These are phyloP conservation scores for Debaryomyces maramus DNA, from an alignment of 805 yeast genomes.

Conservation along the genomic window DNA sequence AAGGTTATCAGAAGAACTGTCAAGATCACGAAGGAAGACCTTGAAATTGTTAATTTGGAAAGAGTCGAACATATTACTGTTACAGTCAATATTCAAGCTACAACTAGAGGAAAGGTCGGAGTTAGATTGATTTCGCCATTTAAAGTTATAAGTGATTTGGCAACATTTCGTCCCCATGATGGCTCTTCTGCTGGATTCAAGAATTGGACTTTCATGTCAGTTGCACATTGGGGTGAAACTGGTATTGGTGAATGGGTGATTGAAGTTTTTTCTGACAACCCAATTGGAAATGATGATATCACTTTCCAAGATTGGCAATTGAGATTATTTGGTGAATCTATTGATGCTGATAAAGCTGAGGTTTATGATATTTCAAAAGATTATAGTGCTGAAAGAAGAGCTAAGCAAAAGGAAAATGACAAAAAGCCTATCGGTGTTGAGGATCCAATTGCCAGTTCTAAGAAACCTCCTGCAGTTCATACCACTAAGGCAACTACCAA, in stretches of 20 bases:
- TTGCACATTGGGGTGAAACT: conserved; percentile 95
- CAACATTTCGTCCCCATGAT: conserved; percentile 65
- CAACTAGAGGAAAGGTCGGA: conserved; percentile 67
- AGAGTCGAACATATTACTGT: conserved; percentile 85
- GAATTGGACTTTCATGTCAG: conserved; percentile 93
- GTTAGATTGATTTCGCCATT: conserved; percentile 70
- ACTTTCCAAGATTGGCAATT: conserved; percentile 69
- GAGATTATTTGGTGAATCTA: conserved; percentile 77
- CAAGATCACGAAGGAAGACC: conserved; percentile 46
- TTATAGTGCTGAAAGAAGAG: conserved; percentile 41
- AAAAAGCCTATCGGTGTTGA: conserved; percentile 2
- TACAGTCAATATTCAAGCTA: conserved; percentile 66
- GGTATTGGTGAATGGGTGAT: conserved; percentile 84
- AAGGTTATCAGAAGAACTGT: conserved; percentile 27
- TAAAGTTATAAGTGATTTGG: conserved; percentile 74
- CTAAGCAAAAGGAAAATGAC: conserved; percentile 17
- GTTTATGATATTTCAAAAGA: conserved; percentile 52
- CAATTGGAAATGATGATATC: conserved; percentile 32
- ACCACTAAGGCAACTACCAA: conserved; percentile 5
- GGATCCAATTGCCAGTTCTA: conserved; percentile 1
- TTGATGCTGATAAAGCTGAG: conserved; percentile 62
- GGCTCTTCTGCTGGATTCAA: conserved; percentile 54
- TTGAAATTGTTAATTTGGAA: conserved; percentile 60
- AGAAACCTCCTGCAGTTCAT: conserved; percentile 5
- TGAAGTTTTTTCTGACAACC: conserved; percentile 49